Evolutionary conservation across 1,139 yeast species (phyloP).

Genomic region (Pichia sp.): DNA sequence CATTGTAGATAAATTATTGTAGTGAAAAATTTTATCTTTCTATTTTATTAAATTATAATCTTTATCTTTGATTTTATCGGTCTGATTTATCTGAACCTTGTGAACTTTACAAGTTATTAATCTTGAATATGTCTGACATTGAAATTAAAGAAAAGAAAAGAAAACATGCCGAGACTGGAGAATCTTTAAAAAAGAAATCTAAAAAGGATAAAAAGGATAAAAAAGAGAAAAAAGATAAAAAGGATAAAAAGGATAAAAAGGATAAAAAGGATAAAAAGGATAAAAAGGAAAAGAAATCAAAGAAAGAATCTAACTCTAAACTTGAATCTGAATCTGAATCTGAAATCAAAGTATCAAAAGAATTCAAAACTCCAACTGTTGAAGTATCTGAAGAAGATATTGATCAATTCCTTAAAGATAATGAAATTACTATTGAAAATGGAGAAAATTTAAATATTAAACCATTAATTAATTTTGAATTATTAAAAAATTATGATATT

Average conservation of each 20-base stretch:
- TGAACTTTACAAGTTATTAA: too few species aligned
- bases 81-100: too few species aligned
- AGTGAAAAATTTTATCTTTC: too few species aligned
- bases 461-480: slow-evolving; percentile 68
- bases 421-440: slow-evolving; percentile 79
- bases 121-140: slow-evolving; percentile 8
- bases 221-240: slow-evolving; percentile 35
- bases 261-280: slow-evolving; percentile 40
- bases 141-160: slow-evolving; percentile 37
- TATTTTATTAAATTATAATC: too few species aligned
- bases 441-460: slow-evolving; percentile 44
- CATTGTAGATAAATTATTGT: too few species aligned
- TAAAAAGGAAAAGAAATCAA: slow-evolving; percentile 29
- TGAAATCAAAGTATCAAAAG: slow-evolving; percentile 33
- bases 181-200: slow-evolving; percentile 28
- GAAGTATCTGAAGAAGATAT: slow-evolving; percentile 44
- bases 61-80: too few species aligned
- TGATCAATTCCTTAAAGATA: slow-evolving; percentile 55
- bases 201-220: slow-evolving; percentile 38
- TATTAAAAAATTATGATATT: slow-evolving; percentile 40
- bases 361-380: slow-evolving; percentile 35
- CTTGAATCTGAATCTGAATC: slow-evolving; percentile 16
- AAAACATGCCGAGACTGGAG: slow-evolving; percentile 32
- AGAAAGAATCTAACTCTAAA: slow-evolving; percentile 34
- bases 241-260: slow-evolving; percentile 37